A percentile compares a stretch with the other conserved stretches of the same genome.
These are phyloP conservation scores for Globisporangium alternatum DNA, from an alignment of 352 stramenopile species.

Conservation along the genomic window DNA sequence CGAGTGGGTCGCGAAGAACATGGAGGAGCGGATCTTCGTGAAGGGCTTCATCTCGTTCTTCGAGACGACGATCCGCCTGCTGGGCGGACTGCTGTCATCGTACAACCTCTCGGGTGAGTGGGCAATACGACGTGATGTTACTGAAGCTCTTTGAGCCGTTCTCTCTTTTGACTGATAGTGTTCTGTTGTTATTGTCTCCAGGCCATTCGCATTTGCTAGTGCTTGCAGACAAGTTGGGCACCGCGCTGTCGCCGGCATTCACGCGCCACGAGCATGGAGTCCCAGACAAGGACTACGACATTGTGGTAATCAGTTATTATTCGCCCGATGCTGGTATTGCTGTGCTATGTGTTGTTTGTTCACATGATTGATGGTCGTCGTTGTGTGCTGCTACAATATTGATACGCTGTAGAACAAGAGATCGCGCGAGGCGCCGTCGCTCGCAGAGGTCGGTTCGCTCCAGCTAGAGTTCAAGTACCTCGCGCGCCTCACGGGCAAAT, in stretches of 20 bases:
- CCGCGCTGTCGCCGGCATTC: conserved; percentile 62
- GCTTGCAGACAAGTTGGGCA: conserved; percentile 59
- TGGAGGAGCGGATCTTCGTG: conserved; percentile 67
- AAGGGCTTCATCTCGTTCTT: conserved; percentile 69
- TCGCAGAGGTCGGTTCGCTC: conserved; percentile 67
- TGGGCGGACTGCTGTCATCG: conserved; percentile 68
- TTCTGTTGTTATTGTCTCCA: conserved; percentile 10
- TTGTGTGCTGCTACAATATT: too few relatives aligned
- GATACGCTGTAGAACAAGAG: conserved; percentile 28
- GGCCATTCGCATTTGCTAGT: conserved; percentile 56
- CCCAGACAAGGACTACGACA: conserved; percentile 63
- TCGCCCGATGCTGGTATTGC: neutral
- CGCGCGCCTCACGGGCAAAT: conserved; percentile 49
- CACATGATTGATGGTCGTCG: neutral
- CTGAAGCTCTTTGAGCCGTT: neutral
- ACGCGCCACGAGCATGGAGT: conserved; percentile 45
- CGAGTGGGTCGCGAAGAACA: conserved; percentile 59
- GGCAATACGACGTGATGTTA: neutral
- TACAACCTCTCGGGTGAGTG: conserved; percentile 56
- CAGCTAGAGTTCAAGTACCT: conserved; percentile 87
- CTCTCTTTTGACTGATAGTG: neutral
- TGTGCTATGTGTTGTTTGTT: neutral
- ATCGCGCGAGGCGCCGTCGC: conserved; percentile 33
- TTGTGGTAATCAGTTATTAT: conserved; percentile 44
- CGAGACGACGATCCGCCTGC: conserved; percentile 75